Evolutionary conservation across 495 filamentous ascomycete genomes (phyloP), one percentile per base, ranked within the genome.

Genomic region (Aspergillus indologenus): DNA sequence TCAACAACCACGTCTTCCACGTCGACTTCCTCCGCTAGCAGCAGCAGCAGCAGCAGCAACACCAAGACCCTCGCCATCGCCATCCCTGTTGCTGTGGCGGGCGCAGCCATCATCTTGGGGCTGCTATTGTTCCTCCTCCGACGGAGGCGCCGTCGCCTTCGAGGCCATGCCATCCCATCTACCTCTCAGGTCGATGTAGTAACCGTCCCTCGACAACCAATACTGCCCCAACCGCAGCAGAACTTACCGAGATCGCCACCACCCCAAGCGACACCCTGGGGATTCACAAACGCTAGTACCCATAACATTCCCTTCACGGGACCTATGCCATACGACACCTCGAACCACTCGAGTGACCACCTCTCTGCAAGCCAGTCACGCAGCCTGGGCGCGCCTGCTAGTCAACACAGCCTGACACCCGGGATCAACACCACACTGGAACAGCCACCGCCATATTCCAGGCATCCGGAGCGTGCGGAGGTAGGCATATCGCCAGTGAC

Each of bases 21-120:
- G 12, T 29, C 1, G 3, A 18, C 6, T 17, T 11, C 12, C 15
- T 42, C 18, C 46, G n/a, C 53, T 23, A 54, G 54, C 9, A 58
- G 58, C 17, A 53, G 56, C 26, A 24, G 59, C 17, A 53, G 56
- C 26, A 24, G 59, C 53, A 52, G 57, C 44, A 69, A 59, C 21
- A 75, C 61, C 23, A 75, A 70, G 51, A 56, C 48, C 23, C 24
- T 77, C 42, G 73, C 73, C 46, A 76, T 77, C 45, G 73, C 72
- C 23, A 53, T 77, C 20, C 75, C 75, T 15, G 57, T 77, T 42
- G 57, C 71, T 22, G 55, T 77, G 15, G 60, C 72, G 22, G 75
- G 73, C 3, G 55, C 68, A 9, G 50, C 64, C 5, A 52, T 69
- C 24, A 56, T 77, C 48, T 44, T 55, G 23, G 66, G 56, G 8